phyloP scores from a whole-genome alignment of 2,329 filamentous ascomycete genomes.

The Colletotrichum theobromicola region DNA sequence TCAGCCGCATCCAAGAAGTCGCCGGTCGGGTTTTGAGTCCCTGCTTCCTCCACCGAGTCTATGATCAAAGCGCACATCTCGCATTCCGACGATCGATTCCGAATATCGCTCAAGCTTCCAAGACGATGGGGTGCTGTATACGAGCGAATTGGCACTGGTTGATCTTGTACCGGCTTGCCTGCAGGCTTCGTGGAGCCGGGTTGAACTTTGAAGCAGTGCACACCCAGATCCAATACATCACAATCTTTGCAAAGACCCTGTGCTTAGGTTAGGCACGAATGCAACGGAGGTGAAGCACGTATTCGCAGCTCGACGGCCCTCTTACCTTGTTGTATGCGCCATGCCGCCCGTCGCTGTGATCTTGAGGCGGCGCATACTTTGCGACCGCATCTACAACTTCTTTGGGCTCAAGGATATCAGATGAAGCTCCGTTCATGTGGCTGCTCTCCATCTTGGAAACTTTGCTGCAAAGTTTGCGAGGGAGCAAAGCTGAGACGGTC shows the following conservation, averaged over 20 bases:
- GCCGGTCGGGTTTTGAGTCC: neutral
- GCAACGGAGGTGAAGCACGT: neutral
- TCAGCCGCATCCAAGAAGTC: neutral
- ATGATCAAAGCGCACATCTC: neutral
- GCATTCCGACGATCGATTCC: neutral
- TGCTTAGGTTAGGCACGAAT: neutral
- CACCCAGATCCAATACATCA: neutral
- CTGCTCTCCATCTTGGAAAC: neutral
- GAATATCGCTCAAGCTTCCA: neutral
- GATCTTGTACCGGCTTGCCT: neutral
- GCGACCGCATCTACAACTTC: neutral
- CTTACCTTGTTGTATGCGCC: neutral
- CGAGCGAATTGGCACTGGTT: neutral
- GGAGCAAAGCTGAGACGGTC: neutral
- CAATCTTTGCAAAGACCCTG: neutral
- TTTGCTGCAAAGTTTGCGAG: neutral
- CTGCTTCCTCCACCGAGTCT: neutral
- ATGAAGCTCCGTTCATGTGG: fast-evolving
- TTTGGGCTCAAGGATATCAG: neutral
- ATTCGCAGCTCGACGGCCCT: neutral
- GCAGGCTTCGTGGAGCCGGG: neutral
- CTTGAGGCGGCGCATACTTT: neutral
- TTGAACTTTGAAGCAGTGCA: slow-evolving; percentile 3
- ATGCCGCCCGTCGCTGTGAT: neutral
- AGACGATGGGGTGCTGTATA: neutral